These are phyloP conservation scores for Candida adriatica DNA, from an alignment of 805 yeast species.

Conservation along the genomic window DNA sequence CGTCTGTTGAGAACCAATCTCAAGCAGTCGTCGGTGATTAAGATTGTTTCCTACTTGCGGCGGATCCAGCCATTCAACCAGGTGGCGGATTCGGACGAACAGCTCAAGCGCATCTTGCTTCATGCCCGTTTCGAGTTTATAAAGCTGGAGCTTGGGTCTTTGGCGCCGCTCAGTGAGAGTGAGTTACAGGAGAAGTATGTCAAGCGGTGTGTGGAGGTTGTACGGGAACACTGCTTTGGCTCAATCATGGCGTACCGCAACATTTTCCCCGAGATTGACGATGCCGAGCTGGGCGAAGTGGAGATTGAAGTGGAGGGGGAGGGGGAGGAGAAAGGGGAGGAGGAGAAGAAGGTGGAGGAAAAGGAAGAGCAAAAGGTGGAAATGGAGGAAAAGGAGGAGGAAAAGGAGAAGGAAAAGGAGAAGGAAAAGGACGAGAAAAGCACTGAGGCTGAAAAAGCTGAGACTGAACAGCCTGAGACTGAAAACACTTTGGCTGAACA, in stretches of 20 bases:
- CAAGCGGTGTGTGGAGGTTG: conserved; percentile 74
- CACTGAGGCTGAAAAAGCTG: conserved; percentile 7
- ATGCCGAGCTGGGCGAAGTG: conserved; percentile 16
- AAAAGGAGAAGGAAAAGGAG: background rate
- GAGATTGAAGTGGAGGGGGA: conserved; percentile 7
- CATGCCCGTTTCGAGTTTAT: conserved; percentile 67
- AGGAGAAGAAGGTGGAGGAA: conserved; percentile 2
- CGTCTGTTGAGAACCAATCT: conserved; percentile 66
- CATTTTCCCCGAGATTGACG: conserved; percentile 43
- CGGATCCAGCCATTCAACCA: conserved; percentile 51
- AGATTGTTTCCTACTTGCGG: conserved; percentile 68
- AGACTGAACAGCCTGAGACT: no score
- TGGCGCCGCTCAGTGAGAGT: conserved; percentile 47
- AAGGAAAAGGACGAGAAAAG: background rate
- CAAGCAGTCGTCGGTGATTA: conserved; percentile 71
- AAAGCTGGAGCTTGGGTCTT: conserved; percentile 47
- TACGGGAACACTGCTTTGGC: conserved; percentile 76
- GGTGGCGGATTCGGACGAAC: conserved; percentile 19
- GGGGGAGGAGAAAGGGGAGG: conserved; percentile 1
- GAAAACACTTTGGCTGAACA: background rate
- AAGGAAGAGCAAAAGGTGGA: conserved; percentile 1
- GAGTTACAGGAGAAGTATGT: conserved; percentile 53
- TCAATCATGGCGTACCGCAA: conserved; percentile 62
- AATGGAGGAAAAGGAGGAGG: background rate
- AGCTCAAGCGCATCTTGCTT: conserved; percentile 51